A percentile compares a stretch with the other conserved stretches of the same genome.
Evolutionary conservation across 129 eudicot genomes (phyloP).

Genomic region (Chrysanthemum lavandulifolium): DNA sequence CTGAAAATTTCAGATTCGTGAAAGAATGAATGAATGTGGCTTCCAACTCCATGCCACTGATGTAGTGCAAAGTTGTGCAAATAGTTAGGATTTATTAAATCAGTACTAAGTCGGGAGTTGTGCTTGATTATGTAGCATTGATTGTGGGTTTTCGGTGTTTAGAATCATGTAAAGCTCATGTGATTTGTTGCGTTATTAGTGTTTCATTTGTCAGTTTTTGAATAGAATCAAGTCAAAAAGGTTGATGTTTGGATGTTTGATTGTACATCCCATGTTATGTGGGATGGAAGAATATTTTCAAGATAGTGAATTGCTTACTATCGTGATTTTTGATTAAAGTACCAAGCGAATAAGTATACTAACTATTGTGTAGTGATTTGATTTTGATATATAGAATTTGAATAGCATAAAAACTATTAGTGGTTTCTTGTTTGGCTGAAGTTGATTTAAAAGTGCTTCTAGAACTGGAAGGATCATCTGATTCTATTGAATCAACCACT

Average conservation of each 20-base stretch:
- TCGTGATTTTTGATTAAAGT: conserved; percentile 9
- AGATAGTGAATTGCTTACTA: conserved; percentile 19
- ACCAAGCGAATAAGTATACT: conserved; percentile 17
- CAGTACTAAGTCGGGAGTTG: background rate
- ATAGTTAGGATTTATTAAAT: background rate
- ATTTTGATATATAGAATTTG: conserved; percentile 1
- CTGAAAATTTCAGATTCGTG: too few relatives aligned
- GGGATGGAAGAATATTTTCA: conserved; percentile 15
- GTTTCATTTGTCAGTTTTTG: background rate
- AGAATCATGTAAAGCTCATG: background rate
- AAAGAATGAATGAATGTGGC: too few relatives aligned
- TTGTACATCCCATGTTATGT: conserved; percentile 1
- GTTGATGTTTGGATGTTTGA: background rate
- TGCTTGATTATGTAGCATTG: background rate
- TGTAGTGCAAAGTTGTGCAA: too few relatives aligned
- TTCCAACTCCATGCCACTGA: too few relatives aligned
- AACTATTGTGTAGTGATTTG: background rate
- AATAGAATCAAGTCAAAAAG: background rate
- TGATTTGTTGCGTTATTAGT: background rate
- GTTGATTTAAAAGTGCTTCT: background rate
- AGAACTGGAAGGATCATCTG: background rate
- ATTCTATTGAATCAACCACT: background rate
- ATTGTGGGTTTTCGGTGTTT: background rate
- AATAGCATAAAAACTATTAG: background rate
- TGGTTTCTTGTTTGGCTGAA: background rate